Evolutionary conservation across 2,329 filamentous ascomycete species (phyloP), one percentile per base, ranked within the genome.

Genomic region (Didymella pomorum): DNA sequence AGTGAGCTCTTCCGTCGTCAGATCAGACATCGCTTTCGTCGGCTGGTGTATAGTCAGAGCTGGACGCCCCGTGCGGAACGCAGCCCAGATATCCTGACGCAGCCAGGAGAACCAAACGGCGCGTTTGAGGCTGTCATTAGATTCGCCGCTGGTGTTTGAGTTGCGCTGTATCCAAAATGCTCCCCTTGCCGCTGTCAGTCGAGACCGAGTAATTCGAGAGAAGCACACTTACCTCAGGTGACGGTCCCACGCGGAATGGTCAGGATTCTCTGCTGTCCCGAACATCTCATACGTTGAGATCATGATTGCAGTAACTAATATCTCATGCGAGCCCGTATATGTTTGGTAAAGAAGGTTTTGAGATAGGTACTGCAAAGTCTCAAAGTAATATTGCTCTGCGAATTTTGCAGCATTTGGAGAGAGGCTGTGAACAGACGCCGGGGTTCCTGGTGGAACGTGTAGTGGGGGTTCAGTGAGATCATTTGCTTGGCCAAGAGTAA

Each of bases 81-180:
- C 86, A 2, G 84, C 86, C 86, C 86, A 89, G 0, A 87, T 80
- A 66, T 89, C 86, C 68, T 89, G 86, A 23, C 85, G 78, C 4
- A 89, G 74, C 86, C 86, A 89, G 0, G 84, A 82, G 86, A 87
- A 89, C 86, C 86, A 89, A 0, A 86, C 83, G 0, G 85, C 83
- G 55, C 84, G 82, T 31, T 82, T 79, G 0, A 89, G 74, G 0
- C 86, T 84, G 0, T 82, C 81, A 11, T 42, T 60, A 0, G 81
- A 83, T 45, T 85, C 84, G 1, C 85, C 86, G 55, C 87, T 80
- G 35, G 85, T 86, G 45, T 85, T 79, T 44, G 86, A 84, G 1
- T 82, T 86, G 9, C 85, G 78, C 58, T 87, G 83, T 18, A 89
- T 88, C 83, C 86, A 87, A 62, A 88, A 89, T 0, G 87, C 84